Percentiles rank a stretch among this genome's conserved stretches.
Evolutionary conservation across 2,329 filamentous ascomycete genomes (phyloP).

Genomic region (Aureobasidium sp.): DNA sequence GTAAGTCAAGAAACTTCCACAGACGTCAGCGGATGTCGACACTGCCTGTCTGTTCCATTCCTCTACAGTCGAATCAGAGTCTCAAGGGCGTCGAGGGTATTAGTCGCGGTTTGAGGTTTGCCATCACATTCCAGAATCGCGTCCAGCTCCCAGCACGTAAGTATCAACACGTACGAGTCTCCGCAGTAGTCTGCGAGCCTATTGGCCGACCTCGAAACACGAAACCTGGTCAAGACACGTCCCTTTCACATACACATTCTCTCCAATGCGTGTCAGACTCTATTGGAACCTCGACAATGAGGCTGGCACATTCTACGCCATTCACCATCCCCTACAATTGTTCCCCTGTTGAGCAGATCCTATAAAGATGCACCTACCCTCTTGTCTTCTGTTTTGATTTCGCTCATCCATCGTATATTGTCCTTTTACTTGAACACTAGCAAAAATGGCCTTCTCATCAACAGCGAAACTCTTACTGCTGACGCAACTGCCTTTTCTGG

Average conservation of each 20-base stretch:
- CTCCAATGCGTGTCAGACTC: neutral
- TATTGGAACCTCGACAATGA: constrained; percentile 2
- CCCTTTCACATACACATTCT: neutral
- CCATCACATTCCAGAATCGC: neutral
- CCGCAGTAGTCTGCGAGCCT: neutral
- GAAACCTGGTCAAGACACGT: constrained; percentile 1
- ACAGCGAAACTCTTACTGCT: neutral
- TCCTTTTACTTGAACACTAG: neutral
- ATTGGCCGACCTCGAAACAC: constrained; percentile 1
- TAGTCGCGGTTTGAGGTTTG: neutral
- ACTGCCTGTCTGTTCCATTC: neutral
- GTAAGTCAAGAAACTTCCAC: neutral
- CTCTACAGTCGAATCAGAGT: neutral
- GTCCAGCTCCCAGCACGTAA: neutral
- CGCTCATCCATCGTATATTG: neutral
- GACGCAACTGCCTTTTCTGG: constrained; percentile 24
- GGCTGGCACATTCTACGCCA: constrained; percentile 4
- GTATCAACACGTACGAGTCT: neutral
- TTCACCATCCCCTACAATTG: neutral
- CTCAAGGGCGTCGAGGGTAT: neutral
- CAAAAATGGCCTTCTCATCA: neutral
- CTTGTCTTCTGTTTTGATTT: neutral
- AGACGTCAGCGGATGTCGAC: neutral
- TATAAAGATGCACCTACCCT: neutral
- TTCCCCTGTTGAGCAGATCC: neutral